Conservation (phyloP, 2,329 filamentous ascomycete species). For the Daldinia sp. region DNA sequence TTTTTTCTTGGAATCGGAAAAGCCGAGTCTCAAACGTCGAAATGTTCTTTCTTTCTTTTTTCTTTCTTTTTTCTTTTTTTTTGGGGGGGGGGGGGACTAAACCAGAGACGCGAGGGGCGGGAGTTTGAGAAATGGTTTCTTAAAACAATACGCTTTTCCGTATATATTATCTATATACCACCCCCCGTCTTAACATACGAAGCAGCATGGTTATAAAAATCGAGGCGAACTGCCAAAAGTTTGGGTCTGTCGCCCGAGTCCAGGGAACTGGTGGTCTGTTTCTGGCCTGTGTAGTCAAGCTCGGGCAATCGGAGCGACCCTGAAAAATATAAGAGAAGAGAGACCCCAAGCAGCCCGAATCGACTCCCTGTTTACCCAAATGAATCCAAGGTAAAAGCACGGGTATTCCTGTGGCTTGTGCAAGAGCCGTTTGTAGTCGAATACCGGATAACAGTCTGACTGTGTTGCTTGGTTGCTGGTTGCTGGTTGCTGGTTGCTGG, state of each 20-base stretch:
- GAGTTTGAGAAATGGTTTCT: background rate
- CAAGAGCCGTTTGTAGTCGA: slow-evolving; percentile 9
- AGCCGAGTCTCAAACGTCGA: slow-evolving; percentile 9
- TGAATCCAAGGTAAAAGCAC: slow-evolving; percentile 16
- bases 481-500: slow-evolving; percentile 9
- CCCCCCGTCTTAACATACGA: background rate
- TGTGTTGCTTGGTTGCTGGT: no score
- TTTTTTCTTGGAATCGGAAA: slow-evolving; percentile 17
- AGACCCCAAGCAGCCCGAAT: slow-evolving; percentile 3
- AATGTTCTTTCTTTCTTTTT: background rate
- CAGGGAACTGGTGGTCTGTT: slow-evolving; percentile 27
- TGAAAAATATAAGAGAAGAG: slow-evolving; percentile 5
- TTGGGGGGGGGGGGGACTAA: no score
- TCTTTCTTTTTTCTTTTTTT: background rate
- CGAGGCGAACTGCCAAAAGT: slow-evolving; percentile 1
- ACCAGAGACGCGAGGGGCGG: background rate
- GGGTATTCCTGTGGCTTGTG: slow-evolving; percentile 29
- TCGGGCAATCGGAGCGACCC: slow-evolving; percentile 21
- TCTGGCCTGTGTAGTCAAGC: slow-evolving; percentile 7
- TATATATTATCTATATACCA: background rate
- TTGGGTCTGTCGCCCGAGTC: slow-evolving; percentile 17
- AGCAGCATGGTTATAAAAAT: background rate
- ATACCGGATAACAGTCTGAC: slow-evolving; percentile 25
- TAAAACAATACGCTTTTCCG: background rate
- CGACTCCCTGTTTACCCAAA: slow-evolving; percentile 2